Base-by-base conservation (phyloP, 805 yeast genomes). In the Yarrowia deformans region DNA sequence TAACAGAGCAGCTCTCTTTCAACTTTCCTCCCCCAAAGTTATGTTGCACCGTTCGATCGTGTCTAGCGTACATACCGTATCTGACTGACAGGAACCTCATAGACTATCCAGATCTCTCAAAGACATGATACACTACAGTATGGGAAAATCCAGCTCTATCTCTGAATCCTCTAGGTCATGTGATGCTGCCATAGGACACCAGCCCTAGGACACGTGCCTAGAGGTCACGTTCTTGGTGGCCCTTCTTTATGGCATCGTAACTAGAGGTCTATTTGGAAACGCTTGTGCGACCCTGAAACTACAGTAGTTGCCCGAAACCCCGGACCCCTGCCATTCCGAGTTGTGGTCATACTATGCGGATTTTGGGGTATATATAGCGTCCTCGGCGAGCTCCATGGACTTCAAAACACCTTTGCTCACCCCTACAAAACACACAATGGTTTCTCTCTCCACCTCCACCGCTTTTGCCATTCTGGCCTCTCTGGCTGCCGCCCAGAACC, bases 401-500 rank as follows among this genome's bases (percentile, higher is more conserved):
- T 18, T 2, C 29, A 50, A n/a, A 49, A n/a, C 43, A 5, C 9
- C 18, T 40, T 40, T n/a, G 14, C 40, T 13, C 42, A 19, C 34
- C 32, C 32, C 10, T 18, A 42, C 49, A 4, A 34, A 48, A 14
- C 52, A 23, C 18, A 49, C 54, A 14, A 63, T 48, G 68, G 56
- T 63, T 37, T 48, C 56, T 49, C 46, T 49, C 56, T 37, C 55
- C 10, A 12, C 18, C 45, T 14, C 68, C 39, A 18, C 68, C 48
- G 18, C 68, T 12, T 39, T 49, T 18, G 66, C 66, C 42, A 34
- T 60, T 43, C 66, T 60, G 50, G 52, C 52, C 42, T 34, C 52
- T 42, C 56, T 63, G 3, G 68, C 48, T 10, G 52, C 68, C 10
- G 68, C 68, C 68, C 68, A 63, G 68, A 63, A 63, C 68, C 68